These are phyloP conservation scores for Lactarius hatsudake DNA, from an alignment of 768 basidiomycete species.

Conservation along the genomic window DNA sequence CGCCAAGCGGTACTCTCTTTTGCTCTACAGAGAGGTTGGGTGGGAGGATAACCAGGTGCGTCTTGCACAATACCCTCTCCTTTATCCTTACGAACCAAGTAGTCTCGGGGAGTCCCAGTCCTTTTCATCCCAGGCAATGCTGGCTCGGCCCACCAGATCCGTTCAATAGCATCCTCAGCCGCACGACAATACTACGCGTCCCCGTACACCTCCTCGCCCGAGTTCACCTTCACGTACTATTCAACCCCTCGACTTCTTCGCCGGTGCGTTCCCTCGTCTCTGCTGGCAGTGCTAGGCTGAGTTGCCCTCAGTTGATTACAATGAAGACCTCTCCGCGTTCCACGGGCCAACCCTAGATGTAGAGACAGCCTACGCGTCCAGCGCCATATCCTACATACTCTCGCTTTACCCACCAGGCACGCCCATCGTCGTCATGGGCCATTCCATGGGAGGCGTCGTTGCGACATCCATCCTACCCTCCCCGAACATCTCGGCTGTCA, in stretches of 20 bases:
- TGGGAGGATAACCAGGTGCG: constrained; percentile 70
- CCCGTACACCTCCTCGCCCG: constrained; percentile 53
- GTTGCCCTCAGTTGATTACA: constrained; percentile 76
- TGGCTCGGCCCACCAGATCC: constrained; percentile 89
- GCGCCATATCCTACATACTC: constrained; percentile 74
- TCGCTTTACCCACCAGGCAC: constrained; percentile 67
- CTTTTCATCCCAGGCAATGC: constrained; percentile 98
- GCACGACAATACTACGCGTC: constrained; percentile 71
- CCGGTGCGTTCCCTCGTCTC: constrained; percentile 49
- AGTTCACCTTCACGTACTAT: constrained; percentile 46
- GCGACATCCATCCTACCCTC: constrained; percentile 76
- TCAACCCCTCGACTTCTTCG: constrained; percentile 78
- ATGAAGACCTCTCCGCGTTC: constrained; percentile 95
- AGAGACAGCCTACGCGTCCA: constrained; percentile 71
- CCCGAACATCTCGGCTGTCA: constrained; percentile 63
- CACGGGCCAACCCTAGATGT: constrained; percentile 85
- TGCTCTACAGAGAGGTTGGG: constrained; percentile 84
- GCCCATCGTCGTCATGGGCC: constrained; percentile 75
- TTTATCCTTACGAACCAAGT: constrained; percentile 16
- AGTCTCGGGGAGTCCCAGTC: constrained; percentile 68
- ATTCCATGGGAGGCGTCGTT: constrained; percentile 97
- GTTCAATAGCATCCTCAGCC: constrained; percentile 92
- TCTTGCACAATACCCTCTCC: constrained; percentile 14
- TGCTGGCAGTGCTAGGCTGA: background rate
- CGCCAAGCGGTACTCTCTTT: constrained; percentile 75